Evolutionary conservation across 192 early-diverging fungal species (phyloP).

Genomic region (Entrophospora sp.): DNA sequence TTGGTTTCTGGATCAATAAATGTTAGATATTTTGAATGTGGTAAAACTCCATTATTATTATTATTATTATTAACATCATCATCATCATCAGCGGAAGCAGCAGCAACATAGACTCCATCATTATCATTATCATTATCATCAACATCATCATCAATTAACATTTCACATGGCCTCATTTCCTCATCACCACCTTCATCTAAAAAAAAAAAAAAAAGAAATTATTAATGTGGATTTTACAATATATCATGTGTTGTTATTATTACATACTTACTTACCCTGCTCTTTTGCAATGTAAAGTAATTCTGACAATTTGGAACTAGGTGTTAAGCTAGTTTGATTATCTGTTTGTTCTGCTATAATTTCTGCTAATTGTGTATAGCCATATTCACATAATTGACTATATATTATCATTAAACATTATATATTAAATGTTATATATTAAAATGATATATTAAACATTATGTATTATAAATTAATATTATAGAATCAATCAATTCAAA

Average conservation of each 20-base stretch:
- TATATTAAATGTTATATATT: too few species aligned
- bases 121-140: slow-evolving; percentile 15
- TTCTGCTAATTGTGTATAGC: slow-evolving; percentile 41
- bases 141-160: slow-evolving; percentile 19
- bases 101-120: too few species aligned
- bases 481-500: too few species aligned
- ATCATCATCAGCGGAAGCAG: too few species aligned
- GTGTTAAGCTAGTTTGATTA: slow-evolving; percentile 50
- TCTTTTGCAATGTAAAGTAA: slow-evolving; percentile 52
- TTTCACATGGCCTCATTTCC: slow-evolving; percentile 31
- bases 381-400: too few species aligned
- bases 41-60: slow-evolving; percentile 13
- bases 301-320: slow-evolving; percentile 51
- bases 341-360: slow-evolving; percentile 57
- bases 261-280: too few species aligned
- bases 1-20: slow-evolving; percentile 21
- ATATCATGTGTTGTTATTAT: too few species aligned
- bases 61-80: too few species aligned
- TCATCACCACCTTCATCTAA: slow-evolving; percentile 21
- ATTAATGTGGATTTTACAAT: not conserved
- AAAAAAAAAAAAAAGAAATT: slow-evolving; percentile 17
- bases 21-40: slow-evolving; percentile 6
- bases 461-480: too few species aligned
- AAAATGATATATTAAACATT: too few species aligned
- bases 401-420: too few species aligned